Base-by-base conservation (phyloP, 2,329 filamentous ascomycete species). In the Sodiomyces alkalinus region DNA sequence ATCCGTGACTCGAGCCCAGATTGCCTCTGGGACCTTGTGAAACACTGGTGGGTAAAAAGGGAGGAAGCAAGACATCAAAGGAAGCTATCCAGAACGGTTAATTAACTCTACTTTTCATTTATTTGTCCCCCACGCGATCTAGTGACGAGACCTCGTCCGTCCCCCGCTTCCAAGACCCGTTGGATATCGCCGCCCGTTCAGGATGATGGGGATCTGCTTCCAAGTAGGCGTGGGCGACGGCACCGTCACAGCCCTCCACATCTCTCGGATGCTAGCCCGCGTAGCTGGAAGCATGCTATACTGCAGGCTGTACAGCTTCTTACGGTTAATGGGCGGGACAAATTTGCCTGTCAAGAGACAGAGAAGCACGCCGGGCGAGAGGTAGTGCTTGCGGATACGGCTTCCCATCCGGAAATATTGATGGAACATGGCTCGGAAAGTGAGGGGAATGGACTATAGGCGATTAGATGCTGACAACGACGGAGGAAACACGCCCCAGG, bases 401-500 rank as follows among this genome's bases (percentile, higher is more conserved):
- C 81, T 74, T 17, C 80, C 85, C 44, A 98, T 82, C 50, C 94
- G 85, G 47, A 92, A 93, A 55, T 98, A 98, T 45, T 96, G 86
- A 35, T 92, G 73, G 53, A 98, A 96, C 73, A 96, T 96, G 43
- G 80, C 81, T n/a, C 76, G 70, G 40, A 96, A 80, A 4, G 81
- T 75, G 6, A 98, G 69, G 3, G 90, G 87, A 6, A 93, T 80
- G 4, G 87, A 87, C 76, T 90, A 41, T 4, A 31, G 20, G 7
- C 7, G 8, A 10, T 12, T 24, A n/a, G n/a, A n/a, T n/a, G n/a
- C n/a, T n/a, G n/a, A n/a, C 10, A 17, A 12, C 8, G 7, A 10
- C 29, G 10, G 13, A n/a, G 15, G 7, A 22, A 27, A 19, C n/a
- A n/a, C n/a, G n/a, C n/a, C n/a, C n/a, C n/a, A n/a, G n/a, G n/a